Evolutionary conservation across 768 basidiomycete genomes (phyloP), one percentile per base, ranked within the genome.

Genomic region (Lentinula sp.): DNA sequence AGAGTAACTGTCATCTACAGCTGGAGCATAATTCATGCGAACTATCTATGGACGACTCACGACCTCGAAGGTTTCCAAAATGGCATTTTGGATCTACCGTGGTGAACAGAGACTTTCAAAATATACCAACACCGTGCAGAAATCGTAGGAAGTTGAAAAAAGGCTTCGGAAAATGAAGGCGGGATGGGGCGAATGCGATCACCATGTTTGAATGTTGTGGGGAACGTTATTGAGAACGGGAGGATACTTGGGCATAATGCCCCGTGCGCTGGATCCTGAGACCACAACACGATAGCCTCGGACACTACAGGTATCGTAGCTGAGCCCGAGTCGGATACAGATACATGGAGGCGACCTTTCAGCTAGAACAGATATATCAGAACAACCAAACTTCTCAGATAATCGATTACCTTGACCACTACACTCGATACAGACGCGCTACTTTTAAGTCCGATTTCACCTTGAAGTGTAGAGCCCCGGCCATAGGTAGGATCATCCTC

Each of bases 81-180:
- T 35, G 66, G 66, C 59, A 74, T 63, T n/a, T 70, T 65, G 32
- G 45, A 46, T 32, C 42, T 23, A 34, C 32, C 28, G 34, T 70
- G 66, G 49, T 64, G 66, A 57, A 74, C 70, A 13, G 70, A 73
- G 46, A 78, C 69, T 31, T 64, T 66, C 18, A 79, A 59, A 16
- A 65, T 68, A 62, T 76, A 78, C n/a, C 60, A 61, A 61, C 71
- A 75, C 63, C 69, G 71, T 34, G 70, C 72, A 57, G 60, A 64
- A 52, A 61, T 34, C 2, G 70, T 67, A 21, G 74, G 71, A 5
- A 73, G 65, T 21, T 68, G 72, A 9, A 72, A 66, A 57, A 73
- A 75, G 0, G 67, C 68, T 18, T 71, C 69, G 58, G 77, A 74
- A 62, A 75, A 78, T 1, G 78, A 73, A 4, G 78, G 78, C 7